phyloP scores from a whole-genome alignment of 208 protist species.

The Herpetomonas tarakana region DNA sequence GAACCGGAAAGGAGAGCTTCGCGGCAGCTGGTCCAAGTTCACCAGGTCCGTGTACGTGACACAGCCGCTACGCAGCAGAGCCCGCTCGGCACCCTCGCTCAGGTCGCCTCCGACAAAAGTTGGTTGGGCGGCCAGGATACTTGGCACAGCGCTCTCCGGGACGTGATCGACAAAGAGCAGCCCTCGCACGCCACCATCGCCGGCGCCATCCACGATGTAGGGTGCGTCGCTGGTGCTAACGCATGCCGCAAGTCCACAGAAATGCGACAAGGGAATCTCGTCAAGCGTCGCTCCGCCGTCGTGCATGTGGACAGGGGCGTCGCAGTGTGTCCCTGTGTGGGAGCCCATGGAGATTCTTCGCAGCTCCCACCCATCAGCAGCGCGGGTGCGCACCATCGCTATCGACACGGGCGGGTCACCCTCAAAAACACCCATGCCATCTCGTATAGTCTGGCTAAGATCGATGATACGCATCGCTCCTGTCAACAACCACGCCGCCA shows the following conservation, averaged over 20 bases:
- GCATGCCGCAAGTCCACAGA: constrained; percentile 29
- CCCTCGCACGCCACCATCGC: too few species aligned
- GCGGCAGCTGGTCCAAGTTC: constrained; percentile 27
- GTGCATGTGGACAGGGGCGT: constrained; percentile 54
- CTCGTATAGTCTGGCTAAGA: constrained; percentile 22
- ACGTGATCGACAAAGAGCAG: constrained; percentile 32
- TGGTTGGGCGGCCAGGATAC: constrained; percentile 16
- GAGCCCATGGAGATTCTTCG: constrained; percentile 32
- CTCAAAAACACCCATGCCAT: constrained; percentile 43
- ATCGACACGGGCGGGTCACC: constrained; percentile 38
- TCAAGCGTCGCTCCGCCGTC: constrained; percentile 24
- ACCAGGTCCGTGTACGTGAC: constrained; percentile 48
- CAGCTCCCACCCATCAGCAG: constrained; percentile 42
- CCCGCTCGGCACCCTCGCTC: constrained; percentile 25
- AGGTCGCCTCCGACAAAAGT: constrained; percentile 35
- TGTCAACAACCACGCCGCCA: too few species aligned
- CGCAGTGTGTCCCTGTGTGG: constrained; percentile 47
- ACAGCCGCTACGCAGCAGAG: constrained; percentile 20
- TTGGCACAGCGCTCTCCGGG: constrained; percentile 5
- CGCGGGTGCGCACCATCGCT: constrained; percentile 29
- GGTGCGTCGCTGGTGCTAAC: constrained; percentile 5
- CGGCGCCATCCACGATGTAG: constrained; percentile 10
- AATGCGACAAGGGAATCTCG: constrained; percentile 25
- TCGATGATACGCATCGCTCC: constrained; percentile 30
- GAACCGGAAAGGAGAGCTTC: constrained; percentile 20